Evolutionary conservation across 2,329 filamentous ascomycete species (phyloP).

Genomic region (Cladosporium oxysporum): DNA sequence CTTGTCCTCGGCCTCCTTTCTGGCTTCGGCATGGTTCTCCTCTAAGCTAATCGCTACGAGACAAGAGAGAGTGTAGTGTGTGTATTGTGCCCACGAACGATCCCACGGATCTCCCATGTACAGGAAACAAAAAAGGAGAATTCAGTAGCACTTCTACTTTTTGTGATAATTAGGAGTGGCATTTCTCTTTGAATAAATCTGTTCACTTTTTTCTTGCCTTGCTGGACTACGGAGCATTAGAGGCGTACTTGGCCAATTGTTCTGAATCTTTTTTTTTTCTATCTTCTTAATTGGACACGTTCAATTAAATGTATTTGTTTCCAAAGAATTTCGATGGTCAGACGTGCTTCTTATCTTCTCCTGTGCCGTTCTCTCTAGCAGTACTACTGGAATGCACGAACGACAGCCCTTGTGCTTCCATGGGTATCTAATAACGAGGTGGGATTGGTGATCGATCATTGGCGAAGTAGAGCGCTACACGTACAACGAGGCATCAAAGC

Average conservation of each 20-base stretch:
- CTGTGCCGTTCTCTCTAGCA: too few relatives aligned
- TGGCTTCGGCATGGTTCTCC: constrained; percentile 37
- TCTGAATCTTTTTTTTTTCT: background rate
- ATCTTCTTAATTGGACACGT: background rate
- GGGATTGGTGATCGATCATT: too few relatives aligned
- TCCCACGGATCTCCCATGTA: constrained; percentile 3
- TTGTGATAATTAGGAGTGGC: background rate
- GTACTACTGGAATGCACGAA: too few relatives aligned
- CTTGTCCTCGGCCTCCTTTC: constrained; percentile 31
- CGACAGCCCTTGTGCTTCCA: too few relatives aligned
- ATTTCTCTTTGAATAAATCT: background rate
- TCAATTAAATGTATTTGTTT: background rate
- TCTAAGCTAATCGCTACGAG: constrained; percentile 27
- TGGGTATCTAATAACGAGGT: too few relatives aligned
- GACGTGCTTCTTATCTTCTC: background rate
- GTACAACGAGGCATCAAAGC: too few relatives aligned
- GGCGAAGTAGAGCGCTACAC: too few relatives aligned
- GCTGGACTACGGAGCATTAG: background rate
- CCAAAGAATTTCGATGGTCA: background rate
- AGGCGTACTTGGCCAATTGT: background rate
- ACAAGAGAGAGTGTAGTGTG: background rate
- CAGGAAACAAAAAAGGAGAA: background rate
- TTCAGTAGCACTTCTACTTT: background rate
- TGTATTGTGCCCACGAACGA: background rate
- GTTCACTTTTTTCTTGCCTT: background rate